These are phyloP conservation scores for Aspergillus fumigatiaffinis DNA, from an alignment of 2,329 filamentous ascomycete genomes.

Conservation along the genomic window DNA sequence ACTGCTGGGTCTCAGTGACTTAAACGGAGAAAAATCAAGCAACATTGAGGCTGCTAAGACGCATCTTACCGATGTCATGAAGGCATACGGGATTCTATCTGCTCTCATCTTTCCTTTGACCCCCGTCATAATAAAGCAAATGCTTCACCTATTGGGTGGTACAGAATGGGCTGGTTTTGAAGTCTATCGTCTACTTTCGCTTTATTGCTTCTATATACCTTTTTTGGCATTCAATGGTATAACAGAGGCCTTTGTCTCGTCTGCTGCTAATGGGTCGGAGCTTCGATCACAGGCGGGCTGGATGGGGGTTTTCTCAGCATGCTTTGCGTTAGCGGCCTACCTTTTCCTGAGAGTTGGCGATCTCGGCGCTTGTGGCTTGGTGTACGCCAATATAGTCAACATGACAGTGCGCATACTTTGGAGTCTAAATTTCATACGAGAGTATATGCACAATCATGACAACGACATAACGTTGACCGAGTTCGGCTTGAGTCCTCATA, in stretches of 20 bases:
- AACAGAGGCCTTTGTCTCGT: conserved; percentile 86
- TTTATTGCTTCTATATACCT: conserved; percentile 90
- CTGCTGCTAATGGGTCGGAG: conserved; percentile 71
- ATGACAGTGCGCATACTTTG: conserved; percentile 82
- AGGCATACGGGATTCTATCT: conserved; percentile 70
- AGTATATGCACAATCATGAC: conserved; percentile 55
- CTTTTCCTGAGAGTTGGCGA: conserved; percentile 66
- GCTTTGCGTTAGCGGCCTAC: conserved; percentile 72
- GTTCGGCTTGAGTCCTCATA: conserved; percentile 44
- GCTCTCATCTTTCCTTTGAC: conserved; percentile 66
- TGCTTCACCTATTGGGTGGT: conserved; percentile 74
- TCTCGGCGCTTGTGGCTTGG: conserved; percentile 74
- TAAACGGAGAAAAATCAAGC: conserved; percentile 11
- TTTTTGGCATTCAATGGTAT: conserved; percentile 89
- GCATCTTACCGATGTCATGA: conserved; percentile 53
- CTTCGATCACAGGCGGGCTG: conserved; percentile 73
- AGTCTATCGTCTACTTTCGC: conserved; percentile 68
- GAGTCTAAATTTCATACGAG: conserved; percentile 68
- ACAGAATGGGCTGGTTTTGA: conserved; percentile 69
- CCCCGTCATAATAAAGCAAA: conserved; percentile 67
- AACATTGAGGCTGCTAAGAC: conserved; percentile 25
- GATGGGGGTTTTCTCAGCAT: conserved; percentile 78
- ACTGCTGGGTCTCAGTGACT: conserved; percentile 53
- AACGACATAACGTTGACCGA: conserved; percentile 39
- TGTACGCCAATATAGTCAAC: conserved; percentile 83